These are phyloP conservation scores for Didymella pinodella DNA, from an alignment of 2,329 filamentous ascomycete genomes.

Conservation along the genomic window DNA sequence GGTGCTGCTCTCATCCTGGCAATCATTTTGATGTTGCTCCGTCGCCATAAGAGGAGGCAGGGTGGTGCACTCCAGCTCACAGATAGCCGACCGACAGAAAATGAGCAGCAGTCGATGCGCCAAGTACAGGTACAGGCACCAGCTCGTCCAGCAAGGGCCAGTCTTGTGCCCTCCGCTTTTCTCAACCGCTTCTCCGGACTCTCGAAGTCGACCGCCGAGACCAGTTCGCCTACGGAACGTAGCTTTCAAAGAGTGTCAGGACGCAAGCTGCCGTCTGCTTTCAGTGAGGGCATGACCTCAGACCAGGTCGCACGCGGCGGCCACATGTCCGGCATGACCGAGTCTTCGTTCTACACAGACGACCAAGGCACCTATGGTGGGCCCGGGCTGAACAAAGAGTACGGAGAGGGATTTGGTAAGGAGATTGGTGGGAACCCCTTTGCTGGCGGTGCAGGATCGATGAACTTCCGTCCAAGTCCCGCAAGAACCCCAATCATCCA, in stretches of 20 bases:
- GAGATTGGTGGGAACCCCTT: slow-evolving; percentile 37
- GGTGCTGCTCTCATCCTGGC: slow-evolving; percentile 62
- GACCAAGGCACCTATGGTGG: slow-evolving; percentile 54
- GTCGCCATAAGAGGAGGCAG: slow-evolving; percentile 57
- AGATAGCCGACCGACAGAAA: slow-evolving; percentile 36
- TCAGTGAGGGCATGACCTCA: slow-evolving; percentile 58
- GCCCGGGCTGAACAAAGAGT: slow-evolving; percentile 36
- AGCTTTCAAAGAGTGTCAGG: slow-evolving; percentile 59
- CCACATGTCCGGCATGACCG: slow-evolving; percentile 49
- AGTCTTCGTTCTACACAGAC: slow-evolving; percentile 56
- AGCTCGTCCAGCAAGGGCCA: slow-evolving; percentile 46
- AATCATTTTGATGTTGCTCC: slow-evolving; percentile 61
- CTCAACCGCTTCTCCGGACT: slow-evolving; percentile 51
- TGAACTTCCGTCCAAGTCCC: slow-evolving; percentile 61
- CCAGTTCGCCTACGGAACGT: slow-evolving; percentile 50
- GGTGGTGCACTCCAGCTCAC: slow-evolving; percentile 43
- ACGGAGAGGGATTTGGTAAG: slow-evolving; percentile 39
- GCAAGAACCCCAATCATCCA: slow-evolving; percentile 68
- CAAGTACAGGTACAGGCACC: slow-evolving; percentile 36
- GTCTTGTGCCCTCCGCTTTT: slow-evolving; percentile 51
- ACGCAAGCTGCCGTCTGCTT: slow-evolving; percentile 58
- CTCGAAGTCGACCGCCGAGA: slow-evolving; percentile 49
- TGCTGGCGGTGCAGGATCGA: slow-evolving; percentile 33
- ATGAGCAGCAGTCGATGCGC: slow-evolving; percentile 51
- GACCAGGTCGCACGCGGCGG: slow-evolving; percentile 45